Evolutionary conservation across 805 yeast species (phyloP).

Genomic region (Nakazawaea populi): DNA sequence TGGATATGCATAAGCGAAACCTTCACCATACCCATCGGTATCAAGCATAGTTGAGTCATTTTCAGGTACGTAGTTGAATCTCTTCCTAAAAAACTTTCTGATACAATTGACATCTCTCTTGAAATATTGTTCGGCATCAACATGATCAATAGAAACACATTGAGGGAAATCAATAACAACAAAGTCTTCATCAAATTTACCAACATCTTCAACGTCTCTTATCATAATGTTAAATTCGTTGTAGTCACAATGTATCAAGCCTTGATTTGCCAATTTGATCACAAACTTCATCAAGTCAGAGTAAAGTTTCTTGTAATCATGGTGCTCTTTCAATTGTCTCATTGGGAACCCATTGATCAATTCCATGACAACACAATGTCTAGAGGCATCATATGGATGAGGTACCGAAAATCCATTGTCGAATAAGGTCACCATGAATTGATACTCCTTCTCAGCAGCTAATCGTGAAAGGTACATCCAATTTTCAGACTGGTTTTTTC

Average conservation of each 20-base stretch:
- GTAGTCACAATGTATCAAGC: conserved; percentile 95
- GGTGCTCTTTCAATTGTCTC: conserved; percentile 73
- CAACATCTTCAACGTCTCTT: conserved; percentile 49
- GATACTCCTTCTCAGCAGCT: conserved; percentile 90
- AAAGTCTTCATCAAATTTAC: conserved; percentile 55
- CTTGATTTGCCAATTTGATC: conserved; percentile 77
- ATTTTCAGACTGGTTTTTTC: conserved; percentile 61
- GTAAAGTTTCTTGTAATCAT: conserved; percentile 65
- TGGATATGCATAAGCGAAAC: conserved; percentile 73
- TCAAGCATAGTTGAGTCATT: conserved; percentile 69
- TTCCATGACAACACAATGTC: conserved; percentile 93
- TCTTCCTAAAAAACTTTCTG: conserved; percentile 72
- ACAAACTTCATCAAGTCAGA: conserved; percentile 83
- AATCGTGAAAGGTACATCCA: conserved; percentile 92
- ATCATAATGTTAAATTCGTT: conserved; percentile 95
- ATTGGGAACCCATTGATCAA: conserved; percentile 84
- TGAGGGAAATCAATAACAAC: conserved; percentile 98
- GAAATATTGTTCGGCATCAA: conserved; percentile 82
- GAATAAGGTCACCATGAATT: conserved; percentile 74
- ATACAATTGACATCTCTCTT: conserved; percentile 92
- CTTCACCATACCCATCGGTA: conserved; percentile 76
- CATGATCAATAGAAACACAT: conserved; percentile 89
- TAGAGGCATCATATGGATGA: conserved; percentile 77
- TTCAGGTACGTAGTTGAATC: conserved; percentile 67
- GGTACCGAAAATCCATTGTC: conserved; percentile 83